A percentile compares a stretch with the other conserved stretches of the same genome.
Evolutionary conservation across 2,329 filamentous ascomycete species (phyloP).

Genomic region (Biscogniauxia sp.): DNA sequence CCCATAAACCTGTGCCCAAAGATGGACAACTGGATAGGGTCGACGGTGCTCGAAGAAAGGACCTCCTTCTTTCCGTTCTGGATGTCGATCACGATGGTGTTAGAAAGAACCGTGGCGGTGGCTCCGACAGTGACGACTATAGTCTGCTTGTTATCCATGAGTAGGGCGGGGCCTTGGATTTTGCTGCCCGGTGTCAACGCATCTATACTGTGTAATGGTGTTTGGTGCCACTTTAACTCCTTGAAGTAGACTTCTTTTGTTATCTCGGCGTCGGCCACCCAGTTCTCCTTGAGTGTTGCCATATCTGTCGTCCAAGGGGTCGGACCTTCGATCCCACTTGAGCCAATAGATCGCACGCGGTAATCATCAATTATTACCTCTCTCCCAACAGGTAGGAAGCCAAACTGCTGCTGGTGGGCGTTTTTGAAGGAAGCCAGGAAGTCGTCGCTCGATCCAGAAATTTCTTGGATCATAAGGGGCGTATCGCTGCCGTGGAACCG

Average conservation of each 20-base stretch:
- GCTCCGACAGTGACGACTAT: constrained; percentile 83
- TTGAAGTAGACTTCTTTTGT: constrained; percentile 82
- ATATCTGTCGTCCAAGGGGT: constrained; percentile 82
- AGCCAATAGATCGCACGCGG: constrained; percentile 7
- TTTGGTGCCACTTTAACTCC: constrained; percentile 66
- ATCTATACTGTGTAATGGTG: constrained; percentile 79
- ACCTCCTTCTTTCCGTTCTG: constrained; percentile 48
- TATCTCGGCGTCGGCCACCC: constrained; percentile 56
- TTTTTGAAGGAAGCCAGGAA: constrained; percentile 58
- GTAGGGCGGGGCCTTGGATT: constrained; percentile 76
- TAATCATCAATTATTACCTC: constrained; percentile 10
- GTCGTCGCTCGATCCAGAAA: constrained; percentile 63
- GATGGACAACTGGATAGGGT: constrained; percentile 75
- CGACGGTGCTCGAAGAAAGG: constrained; percentile 49
- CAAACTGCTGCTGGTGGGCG: constrained; percentile 77
- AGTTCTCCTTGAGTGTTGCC: constrained; percentile 59
- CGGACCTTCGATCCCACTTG: constrained; percentile 2
- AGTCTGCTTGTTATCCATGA: constrained; percentile 86
- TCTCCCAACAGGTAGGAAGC: constrained; percentile 66
- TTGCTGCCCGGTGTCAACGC: constrained; percentile 70
- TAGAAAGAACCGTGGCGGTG: constrained; percentile 74
- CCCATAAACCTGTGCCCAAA: constrained; percentile 84
- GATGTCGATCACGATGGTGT: constrained; percentile 86
- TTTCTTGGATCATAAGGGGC: constrained; percentile 69
- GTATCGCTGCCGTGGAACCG: constrained; percentile 88